phyloP scores from a whole-genome alignment of 805 yeast genomes.

The Saccharomycopsis olivae region DNA sequence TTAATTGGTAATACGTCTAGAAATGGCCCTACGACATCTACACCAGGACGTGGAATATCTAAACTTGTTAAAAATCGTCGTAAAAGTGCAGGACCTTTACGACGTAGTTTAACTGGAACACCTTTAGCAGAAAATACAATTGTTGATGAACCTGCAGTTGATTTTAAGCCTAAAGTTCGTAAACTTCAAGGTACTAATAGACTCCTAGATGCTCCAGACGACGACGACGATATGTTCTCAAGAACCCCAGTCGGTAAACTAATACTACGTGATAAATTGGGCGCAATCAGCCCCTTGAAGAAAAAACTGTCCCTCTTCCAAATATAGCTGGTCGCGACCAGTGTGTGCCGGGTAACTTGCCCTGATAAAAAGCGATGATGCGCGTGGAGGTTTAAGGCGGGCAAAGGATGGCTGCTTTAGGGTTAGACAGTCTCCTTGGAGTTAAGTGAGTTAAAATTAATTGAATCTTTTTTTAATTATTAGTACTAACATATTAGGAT shows the following conservation, averaged over 20 bases:
- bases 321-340: no score
- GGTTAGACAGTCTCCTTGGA: conserved; percentile 26
- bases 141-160: background rate
- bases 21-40: no score
- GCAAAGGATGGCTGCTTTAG: conserved; percentile 6
- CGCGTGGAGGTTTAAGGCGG: no score
- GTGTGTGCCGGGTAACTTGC: no score
- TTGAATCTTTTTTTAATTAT: no score
- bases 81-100: background rate
- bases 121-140: background rate
- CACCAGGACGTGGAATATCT: no score
- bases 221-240: background rate
- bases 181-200: background rate
- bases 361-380: no score
- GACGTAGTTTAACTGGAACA: background rate
- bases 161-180: background rate
- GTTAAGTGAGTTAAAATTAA: conserved; percentile 23
- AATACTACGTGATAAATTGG: conserved; percentile 6
- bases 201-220: background rate
- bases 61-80: no score
- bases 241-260: conserved; percentile 1
- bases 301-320: background rate
- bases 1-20: no score
- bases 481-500: conserved; percentile 32
- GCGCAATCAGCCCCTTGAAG: conserved; percentile 13